phyloP scores from a whole-genome alignment of 208 protist genomes.

The Herpetomonas samuelpessoai region DNA sequence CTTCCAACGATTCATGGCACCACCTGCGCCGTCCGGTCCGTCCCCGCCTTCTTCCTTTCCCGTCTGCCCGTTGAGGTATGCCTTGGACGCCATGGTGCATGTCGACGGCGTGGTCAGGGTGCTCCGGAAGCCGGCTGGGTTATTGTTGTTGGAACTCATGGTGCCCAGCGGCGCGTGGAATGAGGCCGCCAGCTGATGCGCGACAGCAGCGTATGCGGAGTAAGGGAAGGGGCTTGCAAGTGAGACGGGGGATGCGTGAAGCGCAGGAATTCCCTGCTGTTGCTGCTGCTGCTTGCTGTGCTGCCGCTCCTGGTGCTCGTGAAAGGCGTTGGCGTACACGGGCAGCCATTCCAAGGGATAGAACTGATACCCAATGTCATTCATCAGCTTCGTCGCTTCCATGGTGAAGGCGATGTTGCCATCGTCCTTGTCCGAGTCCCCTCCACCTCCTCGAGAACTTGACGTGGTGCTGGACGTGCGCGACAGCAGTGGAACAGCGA shows the following conservation, averaged over 20 bases:
- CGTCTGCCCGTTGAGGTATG: not conserved
- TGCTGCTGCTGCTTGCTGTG: not conserved
- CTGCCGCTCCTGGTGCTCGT: not conserved
- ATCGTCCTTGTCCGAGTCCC: not conserved
- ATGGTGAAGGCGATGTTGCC: slow-evolving; percentile 27
- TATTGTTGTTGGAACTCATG: not conserved
- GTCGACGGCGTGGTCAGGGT: slow-evolving; percentile 15
- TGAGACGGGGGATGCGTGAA: slow-evolving; percentile 9
- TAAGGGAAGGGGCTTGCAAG: slow-evolving; percentile 25
- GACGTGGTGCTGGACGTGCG: not conserved
- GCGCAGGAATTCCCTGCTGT: no score
- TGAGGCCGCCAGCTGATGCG: slow-evolving; percentile 47
- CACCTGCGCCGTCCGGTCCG: slow-evolving; percentile 2
- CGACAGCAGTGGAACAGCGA: slow-evolving; percentile 16
- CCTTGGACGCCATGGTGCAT: not conserved
- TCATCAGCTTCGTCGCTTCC: slow-evolving; percentile 56
- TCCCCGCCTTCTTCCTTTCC: slow-evolving; percentile 13
- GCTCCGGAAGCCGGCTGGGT: slow-evolving; percentile 15
- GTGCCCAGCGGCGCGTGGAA: not conserved
- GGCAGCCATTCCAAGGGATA: slow-evolving; percentile 85
- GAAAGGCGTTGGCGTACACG: slow-evolving; percentile 19
- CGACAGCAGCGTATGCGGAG: slow-evolving; percentile 73
- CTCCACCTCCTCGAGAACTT: not conserved
- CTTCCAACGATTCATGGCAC: slow-evolving; percentile 6
- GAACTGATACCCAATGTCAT: slow-evolving; percentile 77